Evolutionary conservation across 2,329 filamentous ascomycete species (phyloP), one percentile per base, ranked within the genome.

Genomic region (Rhinocladiella similis): DNA sequence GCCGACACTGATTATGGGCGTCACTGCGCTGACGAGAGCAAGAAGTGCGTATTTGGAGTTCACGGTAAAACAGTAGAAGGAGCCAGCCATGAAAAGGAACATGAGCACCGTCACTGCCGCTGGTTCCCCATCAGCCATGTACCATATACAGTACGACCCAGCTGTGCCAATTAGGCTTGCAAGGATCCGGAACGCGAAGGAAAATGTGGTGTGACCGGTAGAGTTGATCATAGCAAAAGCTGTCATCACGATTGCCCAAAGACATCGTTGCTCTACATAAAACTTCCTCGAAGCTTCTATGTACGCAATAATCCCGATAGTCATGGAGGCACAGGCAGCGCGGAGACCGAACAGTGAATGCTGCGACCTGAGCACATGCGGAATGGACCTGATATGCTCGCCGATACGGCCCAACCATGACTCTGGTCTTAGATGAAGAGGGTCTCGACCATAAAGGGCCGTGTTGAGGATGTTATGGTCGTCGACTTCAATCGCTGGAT

Each of bases 351-450:
- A 57, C 7, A 39, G 70, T 0, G 87, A 89, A 61, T 88, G 83
- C 9, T 78, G 70, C 0, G 86, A 89, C 1, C 82, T 78, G 2
- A 91, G 72, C 57, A 89, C 82, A 13, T 73, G 71, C 0, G 84
- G 78, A 3, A 88, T 70, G 2, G 72, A 71, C 16, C 88, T 77
- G 4, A 91, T 57, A 1, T 69, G 70, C 61, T 90, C 82, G 0
- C 87, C 87, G 48, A 84, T 73, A 18, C 73, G 80, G 67, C 91
- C 77, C 74, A 82, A 84, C 0, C 68, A 63, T 16, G 80, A 89
- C 6, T 72, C 70, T 0, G 89, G 80, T 0, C 86, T 86, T 0
- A 91, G 73, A 69, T 91, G 89, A 65, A 91, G 88, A 0, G 88
- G 88, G 62, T 91, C 87, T 50, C 27, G 27, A 25, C 22, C 22